Conservation (phyloP, 306 rosid species). For the Cucumis melo region DNA sequence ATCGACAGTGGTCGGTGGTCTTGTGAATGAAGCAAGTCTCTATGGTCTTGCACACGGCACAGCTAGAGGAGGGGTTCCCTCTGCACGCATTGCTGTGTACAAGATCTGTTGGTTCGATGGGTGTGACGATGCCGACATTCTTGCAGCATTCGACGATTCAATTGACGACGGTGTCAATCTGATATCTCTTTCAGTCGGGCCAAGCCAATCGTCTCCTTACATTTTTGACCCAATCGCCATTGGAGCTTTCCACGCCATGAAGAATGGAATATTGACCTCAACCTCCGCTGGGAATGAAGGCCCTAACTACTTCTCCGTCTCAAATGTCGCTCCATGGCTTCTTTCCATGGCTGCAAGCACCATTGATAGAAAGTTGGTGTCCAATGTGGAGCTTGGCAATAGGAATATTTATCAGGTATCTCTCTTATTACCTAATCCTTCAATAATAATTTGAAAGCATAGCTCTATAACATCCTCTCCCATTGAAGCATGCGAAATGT, state of each 20-base stretch:
- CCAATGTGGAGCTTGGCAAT: constrained; percentile 12
- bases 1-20: constrained; percentile 30
- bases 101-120: constrained; percentile 14
- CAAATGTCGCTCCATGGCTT: constrained; percentile 24
- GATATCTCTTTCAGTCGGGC: constrained; percentile 18
- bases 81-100: constrained; percentile 24
- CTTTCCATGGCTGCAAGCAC: constrained; percentile 45
- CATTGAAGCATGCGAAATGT: neutral
- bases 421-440: no score
- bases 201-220: neutral
- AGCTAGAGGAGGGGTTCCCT: constrained; percentile 22
- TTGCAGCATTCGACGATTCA: constrained; percentile 27
- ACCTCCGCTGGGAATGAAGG: constrained; percentile 16
- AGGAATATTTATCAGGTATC: neutral
- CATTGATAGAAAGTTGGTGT: constrained; percentile 16
- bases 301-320: neutral
- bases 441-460: no score
- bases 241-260: constrained; percentile 48
- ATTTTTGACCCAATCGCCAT: constrained; percentile 10
- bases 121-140: neutral
- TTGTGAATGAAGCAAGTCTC: constrained; percentile 12
- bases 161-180: constrained; percentile 40
- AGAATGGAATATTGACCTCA: constrained; percentile 25
- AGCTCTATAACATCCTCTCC: neutral
- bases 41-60: constrained; percentile 19